Conservation (phyloP, 1,284 basidiomycete species). For the Cutaneotrichosporon sp. region DNA sequence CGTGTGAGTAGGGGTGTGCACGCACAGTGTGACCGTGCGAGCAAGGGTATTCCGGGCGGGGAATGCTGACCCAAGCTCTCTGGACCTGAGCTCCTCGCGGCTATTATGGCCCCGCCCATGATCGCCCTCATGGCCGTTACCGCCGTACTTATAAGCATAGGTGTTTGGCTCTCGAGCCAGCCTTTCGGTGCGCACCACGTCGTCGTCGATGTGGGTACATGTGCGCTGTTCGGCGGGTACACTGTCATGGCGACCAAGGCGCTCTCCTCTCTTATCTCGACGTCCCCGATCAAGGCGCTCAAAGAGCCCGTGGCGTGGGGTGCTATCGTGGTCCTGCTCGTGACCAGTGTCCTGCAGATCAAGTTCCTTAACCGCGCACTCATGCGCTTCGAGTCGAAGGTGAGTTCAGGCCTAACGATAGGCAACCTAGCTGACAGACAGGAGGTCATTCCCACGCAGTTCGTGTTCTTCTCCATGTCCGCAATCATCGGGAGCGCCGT, state of each 20-base stretch:
- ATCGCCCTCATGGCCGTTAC: conserved; percentile 71
- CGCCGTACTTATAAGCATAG: conserved; percentile 60
- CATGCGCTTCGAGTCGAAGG: conserved; percentile 84
- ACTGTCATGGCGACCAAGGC: conserved; percentile 87
- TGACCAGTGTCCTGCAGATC: conserved; percentile 86
- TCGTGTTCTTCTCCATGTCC: conserved; percentile 68
- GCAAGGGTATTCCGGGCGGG: not conserved
- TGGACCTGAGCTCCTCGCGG: conserved; percentile 67
- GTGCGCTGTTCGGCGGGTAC: conserved; percentile 71
- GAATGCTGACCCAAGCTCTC: conserved; percentile 53
- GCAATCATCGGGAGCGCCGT: conserved; percentile 92
- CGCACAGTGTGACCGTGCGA: not conserved
- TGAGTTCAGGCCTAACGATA: too few species aligned
- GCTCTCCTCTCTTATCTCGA: conserved; percentile 67
- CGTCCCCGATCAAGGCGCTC: conserved; percentile 72
- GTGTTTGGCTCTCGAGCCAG: conserved; percentile 64
- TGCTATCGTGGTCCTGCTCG: conserved; percentile 66
- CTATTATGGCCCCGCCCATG: conserved; percentile 71
- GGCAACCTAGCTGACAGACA: conserved; percentile 5
- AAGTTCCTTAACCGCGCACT: conserved; percentile 85
- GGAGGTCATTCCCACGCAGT: conserved; percentile 69
- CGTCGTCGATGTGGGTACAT: conserved; percentile 75
- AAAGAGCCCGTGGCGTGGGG: conserved; percentile 77
- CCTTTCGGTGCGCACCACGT: conserved; percentile 70
- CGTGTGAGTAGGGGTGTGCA: conserved; percentile 56